Percentiles rank a stretch among this genome's conserved stretches.
Evolutionary conservation across 208 protist genomes (phyloP).

Genomic region (Novymonas esmeraldas): DNA sequence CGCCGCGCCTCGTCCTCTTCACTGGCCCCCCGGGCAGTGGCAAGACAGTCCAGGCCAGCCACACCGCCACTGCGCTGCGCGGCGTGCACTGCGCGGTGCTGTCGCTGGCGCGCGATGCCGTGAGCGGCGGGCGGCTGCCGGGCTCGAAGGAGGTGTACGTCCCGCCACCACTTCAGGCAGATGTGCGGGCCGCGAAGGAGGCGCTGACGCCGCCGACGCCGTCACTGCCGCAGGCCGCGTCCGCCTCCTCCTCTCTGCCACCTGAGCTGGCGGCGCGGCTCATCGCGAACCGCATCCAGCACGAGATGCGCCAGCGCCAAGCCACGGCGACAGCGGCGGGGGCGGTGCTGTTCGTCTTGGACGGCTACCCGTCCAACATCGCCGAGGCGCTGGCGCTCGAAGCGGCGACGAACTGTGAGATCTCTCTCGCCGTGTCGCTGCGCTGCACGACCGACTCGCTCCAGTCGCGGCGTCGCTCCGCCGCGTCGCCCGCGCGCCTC

Average conservation of each 20-base stretch:
- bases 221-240: background rate
- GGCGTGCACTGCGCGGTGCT: constrained; percentile 16
- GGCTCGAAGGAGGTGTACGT: constrained; percentile 18
- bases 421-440: constrained; percentile 24
- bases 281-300: constrained; percentile 31
- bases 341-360: constrained; percentile 29
- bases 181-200: constrained; percentile 13
- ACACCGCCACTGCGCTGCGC: background rate
- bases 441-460: constrained; percentile 12
- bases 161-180: constrained; percentile 28
- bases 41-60: constrained; percentile 10
- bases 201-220: background rate
- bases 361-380: constrained; percentile 50
- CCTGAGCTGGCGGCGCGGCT: constrained; percentile 30
- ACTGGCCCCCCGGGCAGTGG: constrained; percentile 2
- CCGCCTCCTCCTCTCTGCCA: constrained; percentile 9
- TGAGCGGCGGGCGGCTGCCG: constrained; percentile 15
- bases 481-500: background rate
- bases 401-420: constrained; percentile 22
- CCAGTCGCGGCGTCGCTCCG: background rate
- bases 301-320: constrained; percentile 14
- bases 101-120: constrained; percentile 28
- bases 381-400: constrained; percentile 47
- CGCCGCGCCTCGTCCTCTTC: constrained; percentile 8
- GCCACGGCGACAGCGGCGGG: background rate